Evolutionary conservation across 768 basidiomycete genomes (phyloP).

Genomic region (Candolleomyces efflorescens): DNA sequence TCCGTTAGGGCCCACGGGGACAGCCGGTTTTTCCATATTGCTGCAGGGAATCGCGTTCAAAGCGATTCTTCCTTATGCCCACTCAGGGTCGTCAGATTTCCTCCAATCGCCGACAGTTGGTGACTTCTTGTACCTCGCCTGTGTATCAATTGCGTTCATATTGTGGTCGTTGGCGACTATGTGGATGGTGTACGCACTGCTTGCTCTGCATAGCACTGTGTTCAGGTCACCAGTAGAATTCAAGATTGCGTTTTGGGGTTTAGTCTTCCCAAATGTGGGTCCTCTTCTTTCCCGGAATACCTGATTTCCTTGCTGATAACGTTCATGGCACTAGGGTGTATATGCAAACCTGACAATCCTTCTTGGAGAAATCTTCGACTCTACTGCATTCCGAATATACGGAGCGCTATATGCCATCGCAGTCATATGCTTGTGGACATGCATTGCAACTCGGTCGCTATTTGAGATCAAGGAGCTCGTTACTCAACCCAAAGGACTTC

Average conservation of each 20-base stretch:
- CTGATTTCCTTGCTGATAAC: neutral
- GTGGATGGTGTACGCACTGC: conserved; percentile 56
- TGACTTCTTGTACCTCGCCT: conserved; percentile 38
- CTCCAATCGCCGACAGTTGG: conserved; percentile 27
- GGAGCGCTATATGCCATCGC: conserved; percentile 51
- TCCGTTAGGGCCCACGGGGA: conserved; percentile 69
- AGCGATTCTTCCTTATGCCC: conserved; percentile 26
- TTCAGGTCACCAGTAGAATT: conserved; percentile 44
- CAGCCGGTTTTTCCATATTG: conserved; percentile 57
- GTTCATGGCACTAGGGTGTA: conserved; percentile 28
- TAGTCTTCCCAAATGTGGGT: conserved; percentile 65
- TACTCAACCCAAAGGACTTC: neutral
- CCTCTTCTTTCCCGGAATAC: no score
- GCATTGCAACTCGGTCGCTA: conserved; percentile 41
- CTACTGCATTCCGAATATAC: conserved; percentile 50
- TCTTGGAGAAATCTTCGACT: conserved; percentile 46
- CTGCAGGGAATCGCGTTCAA: conserved; percentile 50
- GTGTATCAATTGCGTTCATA: conserved; percentile 43
- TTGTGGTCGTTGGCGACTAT: conserved; percentile 62
- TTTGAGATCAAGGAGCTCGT: conserved; percentile 19
- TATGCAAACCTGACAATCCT: conserved; percentile 62
- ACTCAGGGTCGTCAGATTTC: conserved; percentile 29
- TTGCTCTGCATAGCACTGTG: conserved; percentile 42
- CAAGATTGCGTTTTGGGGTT: conserved; percentile 58
- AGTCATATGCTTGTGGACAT: conserved; percentile 51